Base-by-base conservation (phyloP, 495 filamentous ascomycete species). In the Penicillium turbatum region DNA sequence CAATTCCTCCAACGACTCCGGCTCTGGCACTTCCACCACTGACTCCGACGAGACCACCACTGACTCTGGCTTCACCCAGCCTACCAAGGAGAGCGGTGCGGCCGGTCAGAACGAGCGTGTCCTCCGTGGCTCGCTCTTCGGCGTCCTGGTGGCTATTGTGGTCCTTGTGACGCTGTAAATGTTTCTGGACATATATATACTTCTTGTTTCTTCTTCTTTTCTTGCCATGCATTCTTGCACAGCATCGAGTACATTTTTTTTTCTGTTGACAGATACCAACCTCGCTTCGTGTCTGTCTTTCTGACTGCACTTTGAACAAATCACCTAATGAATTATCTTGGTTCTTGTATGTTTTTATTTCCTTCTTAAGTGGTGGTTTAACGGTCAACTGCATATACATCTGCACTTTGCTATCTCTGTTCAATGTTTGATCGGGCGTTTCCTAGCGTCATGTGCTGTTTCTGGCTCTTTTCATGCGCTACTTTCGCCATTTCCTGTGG, bases 81-180 rank as follows among this genome's bases (percentile, higher is more conserved):
- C 57, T 30, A 60, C 63, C 49, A 47, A 55, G 34, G 53, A 44
- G 41, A 71, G 61, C 32, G 72, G 74, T 38, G 74, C 72, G 24
- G 53, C 68, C 16, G 66, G 66, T 6, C 66, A 67, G 44, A 70
- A 63, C 48, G 77, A 78, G 63, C 71, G 67, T 38, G 71, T 79
- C 37, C 55, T 82, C 53, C 63, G 70, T 36, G 75, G 80, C 32
- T 82, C 81, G 15, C 65, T 82, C 63, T 77, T 84, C 53, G 82
- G 79, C 12, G 79, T 79, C 32, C 53, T 83, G 40, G 74, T 83
- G 35, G 81, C 81, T 4, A 62, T 82, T 19, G 70, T 82, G 36
- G 82, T 70, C 51, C 65, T 81, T 57, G 66, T 84, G 45, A 74
- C 77, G 50, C 59, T 83, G 67, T 84, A 74, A 75, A 68, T 38